Base-by-base conservation (phyloP, 75 land plant species). In the Sequoia sempervirens region DNA sequence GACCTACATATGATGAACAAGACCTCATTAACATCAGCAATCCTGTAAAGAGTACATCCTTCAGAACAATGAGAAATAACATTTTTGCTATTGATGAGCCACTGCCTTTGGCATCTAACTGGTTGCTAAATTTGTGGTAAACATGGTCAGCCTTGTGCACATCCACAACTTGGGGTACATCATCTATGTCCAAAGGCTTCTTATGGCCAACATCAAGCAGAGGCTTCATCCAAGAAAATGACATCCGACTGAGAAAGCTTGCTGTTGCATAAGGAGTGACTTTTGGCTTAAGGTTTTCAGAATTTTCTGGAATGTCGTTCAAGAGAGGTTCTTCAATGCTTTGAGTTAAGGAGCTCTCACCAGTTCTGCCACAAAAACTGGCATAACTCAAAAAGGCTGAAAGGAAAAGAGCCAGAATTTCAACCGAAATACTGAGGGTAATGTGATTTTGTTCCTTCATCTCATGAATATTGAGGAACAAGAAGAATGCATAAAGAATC, bases 1-100 rank as follows among this genome's bases (percentile, higher is more conserved):
- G 90, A 26, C 90, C 89, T 4, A 86, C 74, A 52, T 88, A 89
- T n/a, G 89, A 88, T 46, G 90, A 70, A 75, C 50, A 52, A 12
- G 15, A 12, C 0, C 0, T 50, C 12, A 50, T 12, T 13, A 50
- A 50, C 1, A 50, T 1, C 53, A 50, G 15, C 53, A 50, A 47
- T 88, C 89, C 80, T 61, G 84, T 50, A 50, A 2, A 50, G 53
- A 50, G 53, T 13, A 50, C 15, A 50, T 50, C 53, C 53, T 12
- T 50, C 92, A 88, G 84, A 0, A 68, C 72, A 7, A 89, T 54
- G 12, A 70, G 76, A 79, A 91, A 14, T 53, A 92, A 56, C 56
- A 84, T 76, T 52, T 89, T 89, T 41, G 80, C 86, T 84, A 93
- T 81, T 79, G 84, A 79, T 20, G 85, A 38, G 10, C 86, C 15